phyloP scores from a whole-genome alignment of 2,329 filamentous ascomycete species.

The Fulvia fulva region DNA sequence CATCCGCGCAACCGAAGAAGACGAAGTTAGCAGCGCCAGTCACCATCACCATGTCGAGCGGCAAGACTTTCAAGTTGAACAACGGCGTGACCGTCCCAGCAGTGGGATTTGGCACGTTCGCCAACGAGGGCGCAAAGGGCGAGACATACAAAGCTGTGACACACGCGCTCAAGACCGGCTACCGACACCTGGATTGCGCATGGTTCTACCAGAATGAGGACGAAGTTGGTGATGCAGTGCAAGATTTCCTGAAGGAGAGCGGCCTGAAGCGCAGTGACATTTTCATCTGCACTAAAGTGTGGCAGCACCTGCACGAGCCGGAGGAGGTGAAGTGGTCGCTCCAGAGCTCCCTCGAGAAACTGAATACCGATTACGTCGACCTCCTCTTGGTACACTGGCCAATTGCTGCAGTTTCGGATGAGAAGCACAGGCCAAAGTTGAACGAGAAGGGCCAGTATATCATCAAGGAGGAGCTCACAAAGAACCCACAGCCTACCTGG shows the following conservation, averaged over 20 bases:
- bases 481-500: conserved; percentile 63
- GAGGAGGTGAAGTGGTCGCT: conserved; percentile 36
- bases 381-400: conserved; percentile 42
- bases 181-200: conserved; percentile 55
- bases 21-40: not conserved
- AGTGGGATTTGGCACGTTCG: conserved; percentile 63
- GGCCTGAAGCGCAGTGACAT: conserved; percentile 48
- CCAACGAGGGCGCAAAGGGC: conserved; percentile 59
- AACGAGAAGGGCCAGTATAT: conserved; percentile 56
- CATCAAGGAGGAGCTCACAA: conserved; percentile 61
- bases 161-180: conserved; percentile 49
- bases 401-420: conserved; percentile 50
- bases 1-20: not conserved
- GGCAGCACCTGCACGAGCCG: conserved; percentile 49
- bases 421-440: conserved; percentile 45
- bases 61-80: conserved; percentile 50
- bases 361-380: conserved; percentile 35
- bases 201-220: conserved; percentile 54
- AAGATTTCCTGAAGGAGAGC: conserved; percentile 52
- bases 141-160: conserved; percentile 54
- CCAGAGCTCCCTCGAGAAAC: conserved; percentile 33
- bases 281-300: conserved; percentile 52
- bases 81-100: conserved; percentile 60
- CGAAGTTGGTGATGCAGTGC: conserved; percentile 51
- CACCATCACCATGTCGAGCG: conserved; percentile 52